Conservation (phyloP, 176 grass and related monocot species). For the Oryza brachyantha region DNA sequence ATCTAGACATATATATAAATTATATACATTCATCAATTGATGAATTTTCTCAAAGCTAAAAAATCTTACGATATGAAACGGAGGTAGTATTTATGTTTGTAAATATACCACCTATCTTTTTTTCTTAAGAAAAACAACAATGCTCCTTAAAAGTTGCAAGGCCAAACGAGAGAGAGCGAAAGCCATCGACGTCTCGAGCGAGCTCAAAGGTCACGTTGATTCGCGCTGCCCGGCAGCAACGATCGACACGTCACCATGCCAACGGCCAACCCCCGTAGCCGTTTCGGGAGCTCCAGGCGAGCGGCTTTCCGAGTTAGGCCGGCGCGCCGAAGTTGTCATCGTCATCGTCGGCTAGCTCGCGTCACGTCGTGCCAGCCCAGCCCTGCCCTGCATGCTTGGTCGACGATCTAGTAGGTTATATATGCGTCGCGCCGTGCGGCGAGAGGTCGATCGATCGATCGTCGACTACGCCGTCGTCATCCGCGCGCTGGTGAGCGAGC, state of each 20-base stretch:
- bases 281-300: not conserved
- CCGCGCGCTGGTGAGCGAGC: too few species aligned
- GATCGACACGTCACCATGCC: not conserved
- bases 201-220: not conserved
- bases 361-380: not conserved
- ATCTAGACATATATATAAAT: too few species aligned
- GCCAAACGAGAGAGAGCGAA: not conserved
- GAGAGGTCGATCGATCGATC: not conserved
- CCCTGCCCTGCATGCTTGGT: not conserved
- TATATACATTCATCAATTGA: too few species aligned
- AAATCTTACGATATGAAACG: too few species aligned
- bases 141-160: too few species aligned
- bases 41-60: too few species aligned
- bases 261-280: not conserved
- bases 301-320: conserved; percentile 30
- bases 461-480: too few species aligned
- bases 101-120: too few species aligned
- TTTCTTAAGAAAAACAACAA: too few species aligned
- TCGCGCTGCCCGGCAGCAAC: too few species aligned
- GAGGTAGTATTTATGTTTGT: too few species aligned
- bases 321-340: conserved; percentile 29
- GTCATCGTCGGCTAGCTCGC: not conserved
- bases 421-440: not conserved
- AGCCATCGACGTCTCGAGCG: too few species aligned
- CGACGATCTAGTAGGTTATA: not conserved